phyloP scores from a whole-genome alignment of 2,329 filamentous ascomycete genomes.

The Colletotrichum tropicale region DNA sequence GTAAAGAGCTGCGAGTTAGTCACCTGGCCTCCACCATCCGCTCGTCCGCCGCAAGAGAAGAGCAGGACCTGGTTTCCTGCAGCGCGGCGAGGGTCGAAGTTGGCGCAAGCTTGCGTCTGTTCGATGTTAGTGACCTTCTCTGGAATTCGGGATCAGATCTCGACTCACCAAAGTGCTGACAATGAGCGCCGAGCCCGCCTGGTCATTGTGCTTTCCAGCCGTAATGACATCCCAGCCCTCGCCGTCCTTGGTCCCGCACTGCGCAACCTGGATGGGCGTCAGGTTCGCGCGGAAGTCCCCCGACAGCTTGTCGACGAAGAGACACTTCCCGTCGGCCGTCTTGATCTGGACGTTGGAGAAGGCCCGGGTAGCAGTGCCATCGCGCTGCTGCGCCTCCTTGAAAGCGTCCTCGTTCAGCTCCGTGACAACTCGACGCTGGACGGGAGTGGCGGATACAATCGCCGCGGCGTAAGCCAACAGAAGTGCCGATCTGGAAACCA shows the following conservation, averaged over 20 bases:
- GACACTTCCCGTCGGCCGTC: slow-evolving; percentile 47
- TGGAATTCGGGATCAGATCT: accelerated
- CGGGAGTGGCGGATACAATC: slow-evolving; percentile 29
- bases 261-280: slow-evolving; percentile 47
- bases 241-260: slow-evolving; percentile 45
- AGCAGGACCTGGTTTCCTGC: slow-evolving; percentile 57
- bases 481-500: slow-evolving; percentile 26
- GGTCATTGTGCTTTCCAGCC: slow-evolving; percentile 55
- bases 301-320: slow-evolving; percentile 50
- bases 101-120: slow-evolving; percentile 60
- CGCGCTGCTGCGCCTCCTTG: slow-evolving; percentile 49
- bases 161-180: slow-evolving; percentile 54
- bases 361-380: slow-evolving; percentile 46
- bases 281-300: slow-evolving; percentile 54
- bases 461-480: slow-evolving; percentile 29
- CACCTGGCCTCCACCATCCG: slow-evolving; percentile 55
- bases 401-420: slow-evolving; percentile 47
- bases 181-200: slow-evolving; percentile 49
- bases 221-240: slow-evolving; percentile 55
- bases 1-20: slow-evolving; percentile 57
- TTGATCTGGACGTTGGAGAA: slow-evolving; percentile 49
- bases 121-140: slow-evolving; percentile 21
- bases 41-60: slow-evolving; percentile 64
- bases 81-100: slow-evolving; percentile 57
- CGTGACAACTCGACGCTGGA: slow-evolving; percentile 39